Percentiles rank a stretch among this genome's conserved stretches.
phyloP scores from a whole-genome alignment of 176 grass and related monocot genomes.

The Carex cristatella region DNA sequence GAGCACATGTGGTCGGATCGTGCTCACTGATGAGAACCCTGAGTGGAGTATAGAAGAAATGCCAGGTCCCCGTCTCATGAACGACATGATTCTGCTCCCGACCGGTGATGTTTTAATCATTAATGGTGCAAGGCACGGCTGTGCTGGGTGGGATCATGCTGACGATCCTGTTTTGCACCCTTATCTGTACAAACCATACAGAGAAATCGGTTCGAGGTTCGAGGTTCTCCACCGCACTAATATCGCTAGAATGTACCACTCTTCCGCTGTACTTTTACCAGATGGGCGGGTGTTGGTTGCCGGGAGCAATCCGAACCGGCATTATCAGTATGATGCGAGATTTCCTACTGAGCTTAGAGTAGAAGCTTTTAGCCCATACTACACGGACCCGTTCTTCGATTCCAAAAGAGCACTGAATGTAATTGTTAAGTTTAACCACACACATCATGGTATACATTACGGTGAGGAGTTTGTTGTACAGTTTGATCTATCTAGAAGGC shows the following conservation, averaged over 20 bases:
- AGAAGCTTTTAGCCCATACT: conserved; percentile 33
- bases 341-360: conserved; percentile 40
- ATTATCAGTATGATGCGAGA: conserved; percentile 17
- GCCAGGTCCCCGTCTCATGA: conserved; percentile 56
- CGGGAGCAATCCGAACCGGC: conserved; percentile 36
- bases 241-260: conserved; percentile 37
- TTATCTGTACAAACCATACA: conserved; percentile 29
- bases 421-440: conserved; percentile 9
- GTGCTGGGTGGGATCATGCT: conserved; percentile 28
- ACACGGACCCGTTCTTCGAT: conserved; percentile 19
- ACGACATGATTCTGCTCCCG: conserved; percentile 77
- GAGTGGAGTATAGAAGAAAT: conserved; percentile 70
- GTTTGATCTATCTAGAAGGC: conserved; percentile 11
- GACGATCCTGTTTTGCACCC: conserved; percentile 18
- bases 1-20: conserved; percentile 31
- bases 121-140: conserved; percentile 23
- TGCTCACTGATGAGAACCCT: conserved; percentile 39
- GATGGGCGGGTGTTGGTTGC: conserved; percentile 33
- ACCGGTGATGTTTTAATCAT: conserved; percentile 65
- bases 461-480: conserved; percentile 22
- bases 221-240: neutral
- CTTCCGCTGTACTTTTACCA: conserved; percentile 24
- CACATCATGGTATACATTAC: conserved; percentile 8
- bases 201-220: conserved; percentile 15
- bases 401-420: conserved; percentile 23